These are phyloP conservation scores for Batkoa obscura DNA, from an alignment of 371 early-diverging fungal species.

Conservation along the genomic window DNA sequence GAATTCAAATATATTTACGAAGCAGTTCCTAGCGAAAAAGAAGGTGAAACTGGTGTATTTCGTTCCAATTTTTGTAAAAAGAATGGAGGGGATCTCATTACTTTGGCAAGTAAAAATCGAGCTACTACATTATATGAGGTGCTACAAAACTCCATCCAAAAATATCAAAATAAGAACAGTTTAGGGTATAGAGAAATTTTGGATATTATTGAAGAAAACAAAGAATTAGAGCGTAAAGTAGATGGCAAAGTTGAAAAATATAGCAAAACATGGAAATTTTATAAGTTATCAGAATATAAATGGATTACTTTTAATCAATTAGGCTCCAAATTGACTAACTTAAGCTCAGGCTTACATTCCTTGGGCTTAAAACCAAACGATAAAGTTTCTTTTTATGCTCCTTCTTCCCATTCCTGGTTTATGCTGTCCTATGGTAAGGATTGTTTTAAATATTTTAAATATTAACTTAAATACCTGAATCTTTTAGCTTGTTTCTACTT, in stretches of 20 bases:
- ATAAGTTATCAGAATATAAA: conserved; percentile 41
- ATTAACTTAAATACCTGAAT: conserved; percentile 19
- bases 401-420: conserved; percentile 13
- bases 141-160: neutral
- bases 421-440: conserved; percentile 17
- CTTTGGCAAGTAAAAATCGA: neutral
- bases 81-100: too few species aligned
- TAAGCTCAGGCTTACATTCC: conserved; percentile 40
- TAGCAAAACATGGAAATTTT: conserved; percentile 60
- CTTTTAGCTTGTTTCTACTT: conserved; percentile 36
- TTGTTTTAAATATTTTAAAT: conserved; percentile 8
- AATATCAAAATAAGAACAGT: conserved; percentile 6
- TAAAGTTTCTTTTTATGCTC: conserved; percentile 3
- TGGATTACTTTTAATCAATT: conserved; percentile 48
- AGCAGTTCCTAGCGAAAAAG: too few species aligned
- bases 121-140: conserved; percentile 4
- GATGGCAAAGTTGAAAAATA: conserved; percentile 36
- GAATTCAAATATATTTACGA: too few species aligned
- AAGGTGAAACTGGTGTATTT: too few species aligned
- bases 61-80: too few species aligned
- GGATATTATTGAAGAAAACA: conserved; percentile 33
- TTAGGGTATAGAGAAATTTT: conserved; percentile 50
- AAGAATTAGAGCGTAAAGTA: conserved; percentile 18
- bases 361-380: conserved; percentile 10
- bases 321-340: conserved; percentile 14